phyloP scores from a whole-genome alignment of 202 grass and related monocot genomes.

The Zizania palustris region DNA sequence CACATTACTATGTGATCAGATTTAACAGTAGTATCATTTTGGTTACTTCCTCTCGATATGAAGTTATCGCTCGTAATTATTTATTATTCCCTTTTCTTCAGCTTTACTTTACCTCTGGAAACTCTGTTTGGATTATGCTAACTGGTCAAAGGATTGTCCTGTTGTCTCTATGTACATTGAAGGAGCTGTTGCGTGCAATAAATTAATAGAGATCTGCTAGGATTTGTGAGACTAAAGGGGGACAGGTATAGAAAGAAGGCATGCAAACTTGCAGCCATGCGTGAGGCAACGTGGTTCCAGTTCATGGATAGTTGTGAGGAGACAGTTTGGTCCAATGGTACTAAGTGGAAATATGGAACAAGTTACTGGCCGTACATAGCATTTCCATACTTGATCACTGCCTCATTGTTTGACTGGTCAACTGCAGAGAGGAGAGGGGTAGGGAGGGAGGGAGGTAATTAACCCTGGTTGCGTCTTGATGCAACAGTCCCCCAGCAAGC shows the following conservation, averaged over 20 bases:
- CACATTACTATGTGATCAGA: constrained; percentile 20
- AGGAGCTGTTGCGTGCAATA: constrained; percentile 32
- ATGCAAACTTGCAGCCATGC: constrained; percentile 33
- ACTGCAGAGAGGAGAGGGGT: constrained; percentile 41
- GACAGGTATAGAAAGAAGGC: constrained; percentile 44
- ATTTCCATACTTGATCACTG: constrained; percentile 35
- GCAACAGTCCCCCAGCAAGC: constrained; percentile 43
- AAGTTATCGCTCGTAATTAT: constrained; percentile 38
- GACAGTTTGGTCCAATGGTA: constrained; percentile 50
- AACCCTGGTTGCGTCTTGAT: constrained; percentile 28
- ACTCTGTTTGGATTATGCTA: constrained; percentile 36
- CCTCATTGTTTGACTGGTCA: constrained; percentile 83
- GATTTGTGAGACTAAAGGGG: constrained; percentile 49
- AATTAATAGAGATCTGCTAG: constrained; percentile 43
- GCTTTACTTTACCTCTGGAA: constrained; percentile 49
- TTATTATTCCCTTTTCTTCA: constrained; percentile 45
- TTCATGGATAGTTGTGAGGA: constrained; percentile 61
- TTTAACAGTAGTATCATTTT: constrained; percentile 38
- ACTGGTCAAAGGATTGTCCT: constrained; percentile 50
- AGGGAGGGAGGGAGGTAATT: constrained; percentile 40
- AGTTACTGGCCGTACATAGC: constrained; percentile 41
- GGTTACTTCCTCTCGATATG: constrained; percentile 28
- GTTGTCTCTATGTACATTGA: constrained; percentile 41
- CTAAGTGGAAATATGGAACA: constrained; percentile 56
- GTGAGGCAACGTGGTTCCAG: constrained; percentile 52